Conservation (phyloP, 176 grass and related monocot genomes). For the Neostapfia colusana region DNA sequence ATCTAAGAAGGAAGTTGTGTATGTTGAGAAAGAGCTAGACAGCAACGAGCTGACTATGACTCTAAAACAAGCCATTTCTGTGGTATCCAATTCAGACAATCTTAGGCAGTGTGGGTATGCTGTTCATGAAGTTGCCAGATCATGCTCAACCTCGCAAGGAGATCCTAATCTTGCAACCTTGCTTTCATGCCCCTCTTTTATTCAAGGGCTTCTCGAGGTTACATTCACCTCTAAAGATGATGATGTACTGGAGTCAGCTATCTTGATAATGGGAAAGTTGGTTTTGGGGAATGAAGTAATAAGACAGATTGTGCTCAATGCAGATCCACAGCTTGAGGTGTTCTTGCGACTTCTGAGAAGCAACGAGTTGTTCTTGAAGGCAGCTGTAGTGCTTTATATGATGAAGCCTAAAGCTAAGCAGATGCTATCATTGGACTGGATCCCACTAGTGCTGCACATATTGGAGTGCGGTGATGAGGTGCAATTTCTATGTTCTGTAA, state of each 20-base stretch:
- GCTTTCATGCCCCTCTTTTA: constrained; percentile 70
- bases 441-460: constrained; percentile 72
- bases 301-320: constrained; percentile 84
- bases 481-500: constrained; percentile 64
- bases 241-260: constrained; percentile 69
- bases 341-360: constrained; percentile 86
- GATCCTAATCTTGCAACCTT: constrained; percentile 48
- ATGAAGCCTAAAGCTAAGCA: constrained; percentile 96
- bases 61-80: constrained; percentile 68
- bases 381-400: constrained; percentile 73
- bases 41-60: constrained; percentile 38
- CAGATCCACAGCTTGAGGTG: constrained; percentile 93
- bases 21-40: constrained; percentile 52
- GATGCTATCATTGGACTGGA: constrained; percentile 94
- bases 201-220: constrained; percentile 92
- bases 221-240: constrained; percentile 96
- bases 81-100: constrained; percentile 72
- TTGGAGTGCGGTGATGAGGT: constrained; percentile 74
- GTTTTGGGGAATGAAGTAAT: constrained; percentile 65
- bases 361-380: constrained; percentile 68
- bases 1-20: constrained; percentile 55
- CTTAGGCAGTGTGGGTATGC: constrained; percentile 71
- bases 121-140: constrained; percentile 68
- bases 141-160: constrained; percentile 53
- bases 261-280: constrained; percentile 77